Conservation (phyloP, 306 rosid species). For the Pachyrhizus erosus region DNA sequence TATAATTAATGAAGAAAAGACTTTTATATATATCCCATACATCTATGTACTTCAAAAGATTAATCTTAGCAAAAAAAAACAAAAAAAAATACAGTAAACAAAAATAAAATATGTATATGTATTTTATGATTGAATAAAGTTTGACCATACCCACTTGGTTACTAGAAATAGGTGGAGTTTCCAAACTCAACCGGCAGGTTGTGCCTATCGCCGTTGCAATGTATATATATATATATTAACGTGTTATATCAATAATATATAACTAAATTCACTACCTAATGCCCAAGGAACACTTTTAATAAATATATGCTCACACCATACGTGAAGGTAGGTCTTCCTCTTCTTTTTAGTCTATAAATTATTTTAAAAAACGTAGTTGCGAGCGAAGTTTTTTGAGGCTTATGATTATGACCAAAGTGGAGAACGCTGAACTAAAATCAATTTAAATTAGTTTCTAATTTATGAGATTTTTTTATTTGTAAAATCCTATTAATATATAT, state of each 20-base stretch:
- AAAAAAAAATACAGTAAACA: too few species aligned
- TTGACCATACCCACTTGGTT: constrained; percentile 13
- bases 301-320: neutral
- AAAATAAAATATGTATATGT: too few species aligned
- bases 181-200: constrained; percentile 52
- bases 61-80: too few species aligned
- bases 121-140: neutral
- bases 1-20: too few species aligned
- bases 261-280: constrained; percentile 28
- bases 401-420: neutral
- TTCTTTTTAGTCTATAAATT: neutral
- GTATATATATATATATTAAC: constrained; percentile 24
- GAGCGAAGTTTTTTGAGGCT: neutral
- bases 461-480: neutral
- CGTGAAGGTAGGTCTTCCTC: constrained; percentile 20
- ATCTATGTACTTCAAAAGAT: too few species aligned
- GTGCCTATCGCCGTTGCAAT: constrained; percentile 52
- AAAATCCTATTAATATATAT: neutral
- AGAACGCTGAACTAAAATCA: neutral
- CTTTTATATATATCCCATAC: too few species aligned
- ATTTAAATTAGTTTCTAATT: neutral
- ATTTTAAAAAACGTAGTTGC: neutral
- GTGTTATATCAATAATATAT: neutral
- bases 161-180: constrained; percentile 37
- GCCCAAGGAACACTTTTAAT: neutral